Base-by-base conservation (phyloP, 2,329 filamentous ascomycete genomes). In the Knufia fluminis region DNA sequence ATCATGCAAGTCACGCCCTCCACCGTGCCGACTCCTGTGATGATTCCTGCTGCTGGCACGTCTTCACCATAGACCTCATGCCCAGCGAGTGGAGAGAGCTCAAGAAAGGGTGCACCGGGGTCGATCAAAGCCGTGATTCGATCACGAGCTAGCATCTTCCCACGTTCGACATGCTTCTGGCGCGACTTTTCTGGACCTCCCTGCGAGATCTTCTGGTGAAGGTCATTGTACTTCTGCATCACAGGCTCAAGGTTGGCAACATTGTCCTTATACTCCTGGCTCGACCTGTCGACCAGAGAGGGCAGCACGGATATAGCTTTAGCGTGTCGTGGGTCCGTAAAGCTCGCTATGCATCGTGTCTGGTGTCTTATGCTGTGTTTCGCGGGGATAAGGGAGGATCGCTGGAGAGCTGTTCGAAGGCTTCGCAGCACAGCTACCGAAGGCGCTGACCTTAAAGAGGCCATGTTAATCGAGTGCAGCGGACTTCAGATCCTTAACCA, bases 101-200 rank as follows among this genome's bases (percentile, higher is more conserved):
- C 91, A 54, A 98, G 69, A 63, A 98, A 97, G 0, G 85, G 85
- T 1, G 87, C 91, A 3, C 90, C 90, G 0, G 87, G 85, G 63
- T 98, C 91, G 54, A 96, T 78, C 55, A 98, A 72, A 3, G 88
- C 85, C 0, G 88, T 85, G 48, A 98, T 80, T 28, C 91, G 82
- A 66, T 97, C 91, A 56, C 92, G 75, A 2, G 90, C 88, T 50
- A 98, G 76, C 89, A 97, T 95, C 76, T 97, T 97, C 56, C 87
- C 86, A 59, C 90, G 76, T 28, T 83, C 79, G 19, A 94, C 68
- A 64, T 97, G 91, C 71, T 96, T 96, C 56, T 91, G 81, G 52
- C 85, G 76, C 3, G 91, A 86, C 66, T 92, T 92, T 51, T 82
- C 77, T 1, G 86, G 71, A 0, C 92, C 92, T 47, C 91, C 91